Conservation (phyloP, 768 basidiomycete genomes). For the Tulasnella sp. region DNA sequence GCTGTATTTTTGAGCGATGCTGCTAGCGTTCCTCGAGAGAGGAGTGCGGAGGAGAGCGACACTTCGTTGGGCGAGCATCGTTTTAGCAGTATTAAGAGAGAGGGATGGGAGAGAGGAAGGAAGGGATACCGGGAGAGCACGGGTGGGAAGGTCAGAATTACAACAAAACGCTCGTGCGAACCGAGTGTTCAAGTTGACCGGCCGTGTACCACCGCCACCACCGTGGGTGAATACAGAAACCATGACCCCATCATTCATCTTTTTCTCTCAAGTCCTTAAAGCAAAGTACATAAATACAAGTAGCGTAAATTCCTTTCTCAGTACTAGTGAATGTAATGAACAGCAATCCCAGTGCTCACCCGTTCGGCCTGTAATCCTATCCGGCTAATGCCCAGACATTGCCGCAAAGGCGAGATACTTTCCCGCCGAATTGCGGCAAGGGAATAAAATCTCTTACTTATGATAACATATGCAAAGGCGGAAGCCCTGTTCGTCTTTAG, state of each 20-base stretch:
- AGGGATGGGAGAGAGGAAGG: background rate
- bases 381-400: too few species aligned
- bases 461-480: too few species aligned
- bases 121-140: slow-evolving; percentile 1
- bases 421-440: too few species aligned
- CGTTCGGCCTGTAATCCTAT: too few species aligned
- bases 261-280: background rate
- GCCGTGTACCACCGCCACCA: background rate
- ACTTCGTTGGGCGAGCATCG: slow-evolving; percentile 8
- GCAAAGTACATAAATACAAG: background rate
- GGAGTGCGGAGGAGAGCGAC: slow-evolving; percentile 12
- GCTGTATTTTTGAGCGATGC: slow-evolving; percentile 74
- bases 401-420: too few species aligned
- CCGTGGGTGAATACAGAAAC: background rate
- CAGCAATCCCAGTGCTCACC: background rate
- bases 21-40: slow-evolving; percentile 14
- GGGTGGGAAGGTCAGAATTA: slow-evolving; percentile 1
- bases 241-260: background rate
- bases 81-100: background rate
- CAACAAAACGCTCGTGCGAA: slow-evolving; percentile 4
- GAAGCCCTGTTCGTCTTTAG: too few species aligned
- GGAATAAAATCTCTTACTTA: too few species aligned
- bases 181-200: background rate
- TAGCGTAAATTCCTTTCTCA: too few species aligned
- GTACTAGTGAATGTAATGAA: too few species aligned